Percentiles rank a stretch among this genome's conserved stretches.
phyloP scores from a whole-genome alignment of 1,284 basidiomycete genomes.

The Sparassis latifolia region DNA sequence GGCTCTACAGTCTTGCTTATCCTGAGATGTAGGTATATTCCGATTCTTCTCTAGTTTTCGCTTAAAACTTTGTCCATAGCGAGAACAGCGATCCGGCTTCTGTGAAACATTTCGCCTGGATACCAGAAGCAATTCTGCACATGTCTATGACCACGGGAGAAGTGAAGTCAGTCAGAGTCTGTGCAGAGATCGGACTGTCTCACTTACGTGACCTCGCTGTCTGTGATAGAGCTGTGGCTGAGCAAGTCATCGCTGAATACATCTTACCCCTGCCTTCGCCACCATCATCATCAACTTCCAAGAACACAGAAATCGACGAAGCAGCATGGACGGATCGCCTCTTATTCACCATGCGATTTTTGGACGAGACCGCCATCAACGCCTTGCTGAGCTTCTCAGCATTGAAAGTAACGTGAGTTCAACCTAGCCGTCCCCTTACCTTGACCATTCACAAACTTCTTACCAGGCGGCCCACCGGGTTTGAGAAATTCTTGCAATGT shows the following conservation, averaged over 20 bases:
- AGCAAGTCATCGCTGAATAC: constrained; percentile 64
- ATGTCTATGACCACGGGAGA: constrained; percentile 46
- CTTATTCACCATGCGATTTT: constrained; percentile 64
- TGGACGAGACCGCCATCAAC: constrained; percentile 58
- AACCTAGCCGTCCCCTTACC: too few species aligned
- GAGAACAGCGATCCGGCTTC: constrained; percentile 76
- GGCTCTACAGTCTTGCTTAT: constrained; percentile 78
- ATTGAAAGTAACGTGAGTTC: constrained; percentile 50
- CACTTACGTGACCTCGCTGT: constrained; percentile 1
- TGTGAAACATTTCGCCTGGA: constrained; percentile 87
- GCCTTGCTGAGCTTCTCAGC: constrained; percentile 58
- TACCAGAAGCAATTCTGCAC: constrained; percentile 71
- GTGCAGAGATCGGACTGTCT: neutral
- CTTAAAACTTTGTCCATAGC: constrained; percentile 33
- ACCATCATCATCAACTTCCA: constrained; percentile 38
- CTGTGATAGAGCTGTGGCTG: constrained; percentile 44
- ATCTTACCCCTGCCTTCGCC: constrained; percentile 75
- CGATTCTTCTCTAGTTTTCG: neutral
- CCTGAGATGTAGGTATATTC: constrained; percentile 74
- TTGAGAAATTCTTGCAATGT: constrained; percentile 58
- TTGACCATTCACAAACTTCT: too few species aligned
- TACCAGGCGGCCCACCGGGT: constrained; percentile 14
- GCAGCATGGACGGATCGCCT: constrained; percentile 82
- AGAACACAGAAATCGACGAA: constrained; percentile 64
- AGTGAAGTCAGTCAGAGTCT: constrained; percentile 40